These are phyloP conservation scores for Phytophthora citrophthora DNA, from an alignment of 352 stramenopile genomes.

Conservation along the genomic window DNA sequence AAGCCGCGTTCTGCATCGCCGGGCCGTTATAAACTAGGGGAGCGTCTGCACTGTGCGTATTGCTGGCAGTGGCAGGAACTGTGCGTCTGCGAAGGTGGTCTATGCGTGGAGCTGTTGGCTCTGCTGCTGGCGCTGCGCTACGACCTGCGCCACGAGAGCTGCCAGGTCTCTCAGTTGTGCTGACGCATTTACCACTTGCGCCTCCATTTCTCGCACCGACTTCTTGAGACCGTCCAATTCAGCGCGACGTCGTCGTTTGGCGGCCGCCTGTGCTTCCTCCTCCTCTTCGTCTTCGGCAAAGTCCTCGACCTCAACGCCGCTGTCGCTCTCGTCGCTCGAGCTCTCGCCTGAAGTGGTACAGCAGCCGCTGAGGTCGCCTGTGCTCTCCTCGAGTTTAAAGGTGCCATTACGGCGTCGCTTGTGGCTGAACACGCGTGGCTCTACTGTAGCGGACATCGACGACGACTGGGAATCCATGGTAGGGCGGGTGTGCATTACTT, in stretches of 20 bases:
- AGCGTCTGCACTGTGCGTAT: constrained; percentile 4
- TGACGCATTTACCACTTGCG: constrained; percentile 50
- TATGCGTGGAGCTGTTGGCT: constrained; percentile 12
- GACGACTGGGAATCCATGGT: constrained; percentile 8
- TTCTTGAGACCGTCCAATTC: constrained; percentile 39
- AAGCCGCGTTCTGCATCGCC: constrained; percentile 6
- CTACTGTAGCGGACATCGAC: neutral
- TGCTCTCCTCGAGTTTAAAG: constrained; percentile 1
- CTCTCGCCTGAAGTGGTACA: constrained; percentile 43
- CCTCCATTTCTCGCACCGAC: constrained; percentile 49
- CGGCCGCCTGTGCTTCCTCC: constrained; percentile 7
- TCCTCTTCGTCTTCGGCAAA: constrained; percentile 6
- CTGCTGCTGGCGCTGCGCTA: constrained; percentile 40
- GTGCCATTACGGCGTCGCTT: constrained; percentile 35
- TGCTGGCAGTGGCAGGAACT: neutral
- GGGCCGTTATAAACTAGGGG: constrained; percentile 35
- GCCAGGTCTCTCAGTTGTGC: constrained; percentile 53
- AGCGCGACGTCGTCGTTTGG: constrained; percentile 44
- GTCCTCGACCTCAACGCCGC: constrained; percentile 10
- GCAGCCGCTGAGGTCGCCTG: neutral
- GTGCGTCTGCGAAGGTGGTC: constrained; percentile 13
- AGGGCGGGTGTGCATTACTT: constrained; percentile 14
- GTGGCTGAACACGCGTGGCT: constrained; percentile 20
- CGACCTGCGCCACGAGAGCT: constrained; percentile 46
- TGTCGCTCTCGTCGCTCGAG: constrained; percentile 38